phyloP scores from a whole-genome alignment of 768 basidiomycete species.

The Suillus luteus region DNA sequence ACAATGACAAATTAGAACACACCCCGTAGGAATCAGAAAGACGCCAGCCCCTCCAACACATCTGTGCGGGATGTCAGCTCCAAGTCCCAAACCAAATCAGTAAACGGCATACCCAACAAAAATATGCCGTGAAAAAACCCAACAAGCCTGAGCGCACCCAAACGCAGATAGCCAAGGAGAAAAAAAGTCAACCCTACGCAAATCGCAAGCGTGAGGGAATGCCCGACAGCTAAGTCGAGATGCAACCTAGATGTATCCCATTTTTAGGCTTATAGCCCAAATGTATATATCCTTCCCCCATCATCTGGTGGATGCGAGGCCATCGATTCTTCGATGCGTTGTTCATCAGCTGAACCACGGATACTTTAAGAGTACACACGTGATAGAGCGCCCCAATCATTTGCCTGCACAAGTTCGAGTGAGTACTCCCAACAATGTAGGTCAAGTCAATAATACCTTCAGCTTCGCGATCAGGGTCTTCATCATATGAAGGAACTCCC shows the following conservation, averaged over 20 bases:
- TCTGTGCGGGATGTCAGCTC: constrained; percentile 30
- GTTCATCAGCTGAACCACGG: background rate
- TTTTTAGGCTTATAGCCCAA: too few species aligned
- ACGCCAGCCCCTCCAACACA: constrained; percentile 96
- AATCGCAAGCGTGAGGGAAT: constrained; percentile 4
- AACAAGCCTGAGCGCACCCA: constrained; percentile 68
- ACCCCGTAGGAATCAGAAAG: constrained; percentile 91
- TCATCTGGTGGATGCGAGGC: constrained; percentile 43
- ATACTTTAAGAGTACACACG: constrained; percentile 39
- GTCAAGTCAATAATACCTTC: constrained; percentile 41
- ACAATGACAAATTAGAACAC: constrained; percentile 22
- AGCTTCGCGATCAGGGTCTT: constrained; percentile 70
- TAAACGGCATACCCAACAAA: constrained; percentile 73
- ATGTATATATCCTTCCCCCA: too few species aligned
- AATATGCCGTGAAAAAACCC: constrained; percentile 96
- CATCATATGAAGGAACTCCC: constrained; percentile 52
- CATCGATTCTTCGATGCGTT: constrained; percentile 42
- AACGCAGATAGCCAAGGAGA: constrained; percentile 77
- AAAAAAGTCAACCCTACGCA: constrained; percentile 64
- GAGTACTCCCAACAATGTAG: background rate
- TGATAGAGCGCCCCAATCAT: constrained; percentile 66
- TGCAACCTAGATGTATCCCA: constrained; percentile 27
- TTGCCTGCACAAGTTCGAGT: constrained; percentile 39
- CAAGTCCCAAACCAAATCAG: constrained; percentile 1
- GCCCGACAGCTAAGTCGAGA: constrained; percentile 5